phyloP scores from a whole-genome alignment of 192 early-diverging fungal genomes.

The Phlyctochytrium planicorne region DNA sequence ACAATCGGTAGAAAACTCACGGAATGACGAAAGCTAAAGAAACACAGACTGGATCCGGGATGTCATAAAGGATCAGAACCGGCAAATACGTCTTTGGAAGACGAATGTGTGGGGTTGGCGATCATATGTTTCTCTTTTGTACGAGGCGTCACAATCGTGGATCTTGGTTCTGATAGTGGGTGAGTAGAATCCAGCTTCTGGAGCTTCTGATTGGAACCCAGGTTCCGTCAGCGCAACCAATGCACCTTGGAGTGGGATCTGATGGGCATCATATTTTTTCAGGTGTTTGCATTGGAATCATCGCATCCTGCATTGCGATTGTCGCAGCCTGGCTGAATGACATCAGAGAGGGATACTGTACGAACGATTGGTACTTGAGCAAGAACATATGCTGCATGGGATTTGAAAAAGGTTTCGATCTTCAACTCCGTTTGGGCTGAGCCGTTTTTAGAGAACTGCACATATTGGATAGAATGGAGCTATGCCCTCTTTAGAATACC shows the following conservation, averaged over 20 bases:
- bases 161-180: constrained; percentile 80
- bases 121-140: constrained; percentile 10
- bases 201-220: neutral
- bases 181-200: constrained; percentile 23
- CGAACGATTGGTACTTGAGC: constrained; percentile 82
- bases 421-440: constrained; percentile 1
- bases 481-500: constrained; percentile 48
- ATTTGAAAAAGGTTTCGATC: constrained; percentile 5
- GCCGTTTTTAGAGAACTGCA: constrained; percentile 60
- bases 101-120: constrained; percentile 6
- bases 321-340: constrained; percentile 87
- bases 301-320: constrained; percentile 87
- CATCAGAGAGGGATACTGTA: constrained; percentile 81
- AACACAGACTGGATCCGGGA: constrained; percentile 37
- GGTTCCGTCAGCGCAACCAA: neutral
- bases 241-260: neutral
- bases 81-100: constrained; percentile 14
- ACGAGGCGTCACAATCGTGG: constrained; percentile 81
- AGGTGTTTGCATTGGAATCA: constrained; percentile 68
- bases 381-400: constrained; percentile 85
- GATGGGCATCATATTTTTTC: neutral
- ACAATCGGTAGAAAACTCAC: neutral
- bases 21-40: neutral
- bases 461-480: constrained; percentile 75
- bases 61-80: constrained; percentile 33